These are phyloP conservation scores for Claviceps arundinis DNA, from an alignment of 2,329 filamentous ascomycete genomes.

Conservation along the genomic window DNA sequence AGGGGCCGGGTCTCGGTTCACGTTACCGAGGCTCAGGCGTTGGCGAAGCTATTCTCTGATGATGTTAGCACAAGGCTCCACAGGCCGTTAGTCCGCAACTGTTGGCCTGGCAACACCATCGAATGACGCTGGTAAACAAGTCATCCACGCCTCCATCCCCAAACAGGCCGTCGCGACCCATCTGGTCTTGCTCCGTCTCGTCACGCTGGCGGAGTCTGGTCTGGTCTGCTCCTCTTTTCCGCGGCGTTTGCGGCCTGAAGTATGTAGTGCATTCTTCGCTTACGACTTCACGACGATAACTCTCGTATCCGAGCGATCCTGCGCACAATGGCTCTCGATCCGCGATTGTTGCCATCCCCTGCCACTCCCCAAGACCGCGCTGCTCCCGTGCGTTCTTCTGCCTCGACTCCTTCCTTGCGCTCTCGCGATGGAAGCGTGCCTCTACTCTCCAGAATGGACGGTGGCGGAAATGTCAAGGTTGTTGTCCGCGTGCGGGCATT, in stretches of 20 bases:
- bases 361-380: constrained; percentile 19
- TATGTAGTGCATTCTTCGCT: constrained; percentile 28
- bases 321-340: constrained; percentile 27
- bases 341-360: constrained; percentile 32
- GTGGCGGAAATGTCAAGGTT: constrained; percentile 67
- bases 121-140: constrained; percentile 22
- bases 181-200: not conserved
- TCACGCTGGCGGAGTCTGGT: not conserved
- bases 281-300: constrained; percentile 27
- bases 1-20: no score
- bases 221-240: not conserved
- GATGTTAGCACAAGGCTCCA: no score
- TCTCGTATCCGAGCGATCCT: constrained; percentile 26
- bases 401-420: constrained; percentile 66
- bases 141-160: constrained; percentile 1
- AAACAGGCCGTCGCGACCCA: not conserved
- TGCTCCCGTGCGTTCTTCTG: constrained; percentile 43
- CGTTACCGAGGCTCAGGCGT: no score
- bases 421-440: constrained; percentile 56
- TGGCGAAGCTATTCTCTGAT: no score
- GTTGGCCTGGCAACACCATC: constrained; percentile 19
- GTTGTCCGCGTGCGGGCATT: constrained; percentile 73
- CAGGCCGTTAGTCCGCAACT: not conserved
- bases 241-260: constrained; percentile 1
- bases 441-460: constrained; percentile 40